Base-by-base conservation (phyloP, 2,329 filamentous ascomycete species). In the Colletotrichum sp. region DNA sequence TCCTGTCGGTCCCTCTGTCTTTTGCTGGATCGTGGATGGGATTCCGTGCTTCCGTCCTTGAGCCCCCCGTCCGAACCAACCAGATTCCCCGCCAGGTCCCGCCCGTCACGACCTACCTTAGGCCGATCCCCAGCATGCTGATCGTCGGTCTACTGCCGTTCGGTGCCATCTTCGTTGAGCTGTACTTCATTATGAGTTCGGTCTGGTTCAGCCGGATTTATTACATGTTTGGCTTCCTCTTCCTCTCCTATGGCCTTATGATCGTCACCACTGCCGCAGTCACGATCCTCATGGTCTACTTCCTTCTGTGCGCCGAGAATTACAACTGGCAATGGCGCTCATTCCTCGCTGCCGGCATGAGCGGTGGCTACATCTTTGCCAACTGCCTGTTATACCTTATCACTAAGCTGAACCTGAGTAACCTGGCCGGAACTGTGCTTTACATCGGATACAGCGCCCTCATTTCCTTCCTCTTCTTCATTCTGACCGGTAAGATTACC, bases 141-240 rank as follows among this genome's bases (percentile, higher is more conserved):
- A 90, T 99, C 26, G 96, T 98, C 28, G 97, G 97, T 69, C 93
- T 99, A 67, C 90, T 99, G 30, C 97, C 97, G 0, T 99, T 99
- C 81, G 96, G 95, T 63, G 96, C 97, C 77, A 99, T 99, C 83
- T 98, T 99, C 79, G 96, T 99, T 63, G 97, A 99, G 87, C 92
- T 99, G 4, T 99, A 98, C 90, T 99, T 99, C 86, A 98, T 99
- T 88, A 98, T 99, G 95, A 98, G 94, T 87, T 98, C 95, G 30
- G 96, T 99, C 83, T 99, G 97, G 97, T 98, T 98, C 86, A 96
- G 94, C 88, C 95, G 97, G 86, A 97, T 99, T 79, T 99, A 99
- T 90, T 99, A 99, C 90, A 99, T 99, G 97, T 99, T 99, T 81
- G 97, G 97, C 26, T 99, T 99, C 90, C 89, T 99, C 44, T 99